Base-by-base conservation (phyloP, 257 asterid genomes). In the Solanum pimpinellifolium region DNA sequence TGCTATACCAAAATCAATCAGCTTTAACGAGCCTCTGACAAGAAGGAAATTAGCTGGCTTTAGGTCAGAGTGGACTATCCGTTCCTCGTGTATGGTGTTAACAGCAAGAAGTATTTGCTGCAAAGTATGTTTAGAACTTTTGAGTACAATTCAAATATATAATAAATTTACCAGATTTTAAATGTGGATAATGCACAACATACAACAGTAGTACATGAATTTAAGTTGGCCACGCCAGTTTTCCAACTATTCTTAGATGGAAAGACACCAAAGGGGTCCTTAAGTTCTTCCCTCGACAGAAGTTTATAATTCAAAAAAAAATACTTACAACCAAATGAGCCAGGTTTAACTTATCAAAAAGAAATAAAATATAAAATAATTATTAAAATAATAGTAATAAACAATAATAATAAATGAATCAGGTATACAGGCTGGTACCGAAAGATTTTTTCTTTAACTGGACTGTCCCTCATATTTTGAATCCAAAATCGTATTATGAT, bases 1-100 rank as follows among this genome's bases (percentile, higher is more conserved):
- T 87, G 99, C 99, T 49, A 97, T 97, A 65, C 99, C 99, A 88
- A 97, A 97, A 92, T 97, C 99, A 90, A 97, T 97, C 78, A 97
- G 96, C 93, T 97, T 97, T 86, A 97, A 93, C 5, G 98, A 95
- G 87, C 99, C 99, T 90, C 93, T 93, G 83, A 97, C 99, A 77
- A 96, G 94, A 89, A 97, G 99, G 93, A 97, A 97, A 92, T 97
- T 97, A 88, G 99, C 99, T 90, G 99, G 99, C 97, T 97, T 97
- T 90, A 97, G 91, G 88, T 97, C 99, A 83, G 99, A 97, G 89
- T 97, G 99, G 88, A 97, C 98, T 18, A 97, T 97, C 59, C 99
- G 97, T 87, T 97, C 98, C 86, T 96, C 99, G n/a, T 97, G 99
- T 92, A 97, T 97, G 87, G 97, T 97, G 91, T 94, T 97, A 75